These are phyloP conservation scores for Entomortierella lignicola DNA, from an alignment of 192 early-diverging fungal genomes.

Conservation along the genomic window DNA sequence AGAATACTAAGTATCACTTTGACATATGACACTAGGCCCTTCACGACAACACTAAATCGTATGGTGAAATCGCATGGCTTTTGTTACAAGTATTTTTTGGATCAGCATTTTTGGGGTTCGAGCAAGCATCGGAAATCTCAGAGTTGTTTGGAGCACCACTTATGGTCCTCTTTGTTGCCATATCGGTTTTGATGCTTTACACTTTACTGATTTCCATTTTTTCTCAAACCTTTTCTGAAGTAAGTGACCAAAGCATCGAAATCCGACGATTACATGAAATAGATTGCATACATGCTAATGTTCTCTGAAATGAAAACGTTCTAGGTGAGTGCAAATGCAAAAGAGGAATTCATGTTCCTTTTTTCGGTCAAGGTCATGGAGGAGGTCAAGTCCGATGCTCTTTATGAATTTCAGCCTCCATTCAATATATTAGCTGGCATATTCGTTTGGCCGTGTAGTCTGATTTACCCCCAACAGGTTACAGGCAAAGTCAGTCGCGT, in stretches of 20 bases:
- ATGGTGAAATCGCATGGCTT: constrained; percentile 55
- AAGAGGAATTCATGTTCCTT: constrained; percentile 59
- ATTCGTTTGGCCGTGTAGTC: constrained; percentile 37
- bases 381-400: constrained; percentile 54
- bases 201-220: constrained; percentile 58
- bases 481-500: constrained; percentile 45
- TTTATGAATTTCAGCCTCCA: constrained; percentile 56
- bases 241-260: neutral
- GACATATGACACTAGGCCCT: constrained; percentile 18
- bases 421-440: constrained; percentile 55
- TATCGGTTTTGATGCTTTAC: constrained; percentile 54
- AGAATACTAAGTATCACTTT: neutral
- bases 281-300: too few species aligned
- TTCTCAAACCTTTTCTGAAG: constrained; percentile 52
- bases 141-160: constrained; percentile 50
- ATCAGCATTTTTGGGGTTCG: constrained; percentile 54
- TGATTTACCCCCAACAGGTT: constrained; percentile 21
- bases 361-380: constrained; percentile 60
- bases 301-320: neutral
- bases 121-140: constrained; percentile 46
- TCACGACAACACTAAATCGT: constrained; percentile 43
- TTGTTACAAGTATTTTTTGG: constrained; percentile 57
- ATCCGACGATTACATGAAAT: too few species aligned
- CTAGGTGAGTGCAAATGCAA: constrained; percentile 56
- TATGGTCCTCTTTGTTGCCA: constrained; percentile 57